Base-by-base conservation (phyloP, 225 moss, liverwort and hornwort species). In the Climacium dendroides region DNA sequence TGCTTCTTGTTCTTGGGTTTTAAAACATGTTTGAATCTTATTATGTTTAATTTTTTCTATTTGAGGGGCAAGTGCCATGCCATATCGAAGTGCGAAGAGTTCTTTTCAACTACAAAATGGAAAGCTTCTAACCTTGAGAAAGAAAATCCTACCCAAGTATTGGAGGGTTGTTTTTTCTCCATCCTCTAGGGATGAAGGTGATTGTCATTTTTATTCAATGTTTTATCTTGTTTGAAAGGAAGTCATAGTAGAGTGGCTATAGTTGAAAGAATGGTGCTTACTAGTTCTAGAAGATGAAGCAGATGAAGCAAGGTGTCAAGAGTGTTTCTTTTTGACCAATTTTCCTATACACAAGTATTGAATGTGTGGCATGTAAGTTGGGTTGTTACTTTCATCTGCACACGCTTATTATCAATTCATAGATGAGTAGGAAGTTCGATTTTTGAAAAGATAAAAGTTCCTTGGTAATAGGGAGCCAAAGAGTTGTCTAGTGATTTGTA, bases 241-340 rank as follows among this genome's bases (percentile, higher is more conserved):
- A 70, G 8, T 26, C 5, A 4, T 25, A 1, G 25, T 0, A 2
- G 15, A 41, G 25, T 1, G 2, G 1, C 6, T 4, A n/a, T 0
- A 37, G 0, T 69, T 69, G 13, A 39, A 69, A 24, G 2, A n/a
- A 10, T n/a, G 19, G n/a, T n/a, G n/a, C 20, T n/a, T 20, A 66
- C 11, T 66, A 20, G 5, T n/a, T 35, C n/a, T n/a, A n/a, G n/a
- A n/a, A n/a, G n/a, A n/a, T n/a, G 65, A 3, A 6, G 18, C 19
- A 11, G 32, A n/a, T 0, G n/a, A 66, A 35, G 11, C 10, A 10
- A 8, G 1, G 11, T 3, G 66, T 20, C 19, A n/a, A 19, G 0
- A n/a, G 1, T 18, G 35, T 19, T 1, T 32, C 4, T 20, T n/a
- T 66, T 19, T 39, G 4, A 39, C 4, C 1, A 39, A 11, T 39